phyloP scores from a whole-genome alignment of 2,329 filamentous ascomycete genomes.

The Neofusicoccum sp. region DNA sequence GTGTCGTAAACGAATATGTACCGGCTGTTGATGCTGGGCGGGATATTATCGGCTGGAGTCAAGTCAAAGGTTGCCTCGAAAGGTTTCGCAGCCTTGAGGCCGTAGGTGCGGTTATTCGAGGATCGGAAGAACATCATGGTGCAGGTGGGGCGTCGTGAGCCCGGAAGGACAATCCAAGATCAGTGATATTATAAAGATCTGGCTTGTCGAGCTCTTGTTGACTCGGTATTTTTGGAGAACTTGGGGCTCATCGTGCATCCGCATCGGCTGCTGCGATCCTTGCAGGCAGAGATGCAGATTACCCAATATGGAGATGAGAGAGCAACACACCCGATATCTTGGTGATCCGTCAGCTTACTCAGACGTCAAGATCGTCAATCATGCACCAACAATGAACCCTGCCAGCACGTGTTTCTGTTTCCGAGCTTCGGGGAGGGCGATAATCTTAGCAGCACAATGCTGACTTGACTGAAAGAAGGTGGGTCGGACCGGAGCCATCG shows the following conservation, averaged over 20 bases:
- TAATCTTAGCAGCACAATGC: no score
- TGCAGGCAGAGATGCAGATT: background rate
- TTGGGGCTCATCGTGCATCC: background rate
- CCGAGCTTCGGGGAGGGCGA: no score
- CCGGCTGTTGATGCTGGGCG: background rate
- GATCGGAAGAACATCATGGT: conserved; percentile 3
- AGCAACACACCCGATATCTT: background rate
- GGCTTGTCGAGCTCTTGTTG: background rate
- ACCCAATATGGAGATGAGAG: background rate
- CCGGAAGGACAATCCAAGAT: background rate
- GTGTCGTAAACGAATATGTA: conserved; percentile 3
- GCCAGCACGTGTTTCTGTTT: background rate
- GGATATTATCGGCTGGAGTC: background rate
- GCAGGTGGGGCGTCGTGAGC: background rate
- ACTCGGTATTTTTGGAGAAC: background rate
- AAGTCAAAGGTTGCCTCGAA: background rate
- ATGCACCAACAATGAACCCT: no score
- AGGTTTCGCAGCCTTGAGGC: background rate
- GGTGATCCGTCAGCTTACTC: background rate
- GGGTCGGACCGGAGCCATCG: no score
- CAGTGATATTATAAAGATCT: background rate
- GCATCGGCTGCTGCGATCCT: background rate
- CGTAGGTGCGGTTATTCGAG: background rate
- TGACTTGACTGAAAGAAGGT: no score
- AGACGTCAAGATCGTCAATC: no score